Conservation (phyloP, 441 rosid species). For the Gossypium lobatum region DNA sequence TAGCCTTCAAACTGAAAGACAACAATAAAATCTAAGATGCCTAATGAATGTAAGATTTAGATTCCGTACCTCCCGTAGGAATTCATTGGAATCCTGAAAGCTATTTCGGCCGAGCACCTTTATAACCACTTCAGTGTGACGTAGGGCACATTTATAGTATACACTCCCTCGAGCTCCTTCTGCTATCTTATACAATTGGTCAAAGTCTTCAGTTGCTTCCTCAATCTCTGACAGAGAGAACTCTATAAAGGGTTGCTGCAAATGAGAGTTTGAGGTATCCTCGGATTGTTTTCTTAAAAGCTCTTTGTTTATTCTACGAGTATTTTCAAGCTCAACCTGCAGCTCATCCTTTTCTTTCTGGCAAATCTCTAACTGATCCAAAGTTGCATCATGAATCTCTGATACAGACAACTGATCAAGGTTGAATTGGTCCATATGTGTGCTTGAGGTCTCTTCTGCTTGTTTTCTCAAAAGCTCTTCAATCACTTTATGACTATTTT, state of each 20-base stretch:
- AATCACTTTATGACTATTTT: conserved; percentile 37
- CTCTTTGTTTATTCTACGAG: conserved; percentile 42
- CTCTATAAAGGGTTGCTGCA: conserved; percentile 23
- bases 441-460: conserved; percentile 17
- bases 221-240: conserved; percentile 37
- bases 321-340: conserved; percentile 37
- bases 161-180: conserved; percentile 36
- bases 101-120: conserved; percentile 29
- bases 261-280: conserved; percentile 14
- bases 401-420: conserved; percentile 2
- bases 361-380: conserved; percentile 23
- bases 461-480: conserved; percentile 36
- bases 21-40: neutral
- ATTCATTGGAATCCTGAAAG: conserved; percentile 31
- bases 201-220: conserved; percentile 36
- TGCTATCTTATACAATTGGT: conserved; percentile 35
- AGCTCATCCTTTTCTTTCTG: conserved; percentile 38
- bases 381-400: conserved; percentile 39
- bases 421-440: neutral
- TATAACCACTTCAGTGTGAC: conserved; percentile 36
- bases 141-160: conserved; percentile 33
- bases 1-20: neutral
- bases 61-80: conserved; percentile 37
- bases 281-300: conserved; percentile 28
- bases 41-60: neutral